Evolutionary conservation across 306 rosid species (phyloP).

Genomic region (Cicer arietinum): DNA sequence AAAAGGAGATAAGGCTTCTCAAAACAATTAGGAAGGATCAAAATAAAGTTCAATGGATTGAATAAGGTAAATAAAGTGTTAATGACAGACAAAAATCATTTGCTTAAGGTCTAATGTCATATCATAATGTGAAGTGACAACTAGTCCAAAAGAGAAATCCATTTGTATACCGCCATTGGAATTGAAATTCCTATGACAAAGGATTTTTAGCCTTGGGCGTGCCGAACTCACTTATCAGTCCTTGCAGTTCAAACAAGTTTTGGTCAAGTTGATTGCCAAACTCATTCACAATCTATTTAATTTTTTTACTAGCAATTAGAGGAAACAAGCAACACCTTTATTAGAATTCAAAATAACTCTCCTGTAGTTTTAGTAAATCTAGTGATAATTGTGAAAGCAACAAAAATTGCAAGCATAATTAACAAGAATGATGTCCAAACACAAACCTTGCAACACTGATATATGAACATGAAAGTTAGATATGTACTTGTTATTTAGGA

Average conservation of each 20-base stretch:
- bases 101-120: too few species aligned
- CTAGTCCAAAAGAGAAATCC: too few species aligned
- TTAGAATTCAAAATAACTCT: conserved; percentile 87
- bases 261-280: conserved; percentile 32
- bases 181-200: conserved; percentile 52
- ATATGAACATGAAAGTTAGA: conserved; percentile 24
- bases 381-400: conserved; percentile 68
- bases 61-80: too few species aligned
- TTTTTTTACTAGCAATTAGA: conserved; percentile 16
- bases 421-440: conserved; percentile 79
- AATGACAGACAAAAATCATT: too few species aligned
- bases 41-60: too few species aligned
- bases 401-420: conserved; percentile 76
- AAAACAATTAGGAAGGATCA: too few species aligned
- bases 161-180: conserved; percentile 72
- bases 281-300: conserved; percentile 6
- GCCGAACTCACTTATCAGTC: conserved; percentile 73
- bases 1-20: too few species aligned
- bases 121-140: too few species aligned
- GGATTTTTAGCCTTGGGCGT: conserved; percentile 53
- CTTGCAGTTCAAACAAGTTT: conserved; percentile 56
- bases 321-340: conserved; percentile 59
- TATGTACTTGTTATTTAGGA: neutral
- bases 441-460: conserved; percentile 74
- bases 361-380: conserved; percentile 87